Conservation (phyloP, 2,329 filamentous ascomycete species). For the Rhytidhysteron rufulum region DNA sequence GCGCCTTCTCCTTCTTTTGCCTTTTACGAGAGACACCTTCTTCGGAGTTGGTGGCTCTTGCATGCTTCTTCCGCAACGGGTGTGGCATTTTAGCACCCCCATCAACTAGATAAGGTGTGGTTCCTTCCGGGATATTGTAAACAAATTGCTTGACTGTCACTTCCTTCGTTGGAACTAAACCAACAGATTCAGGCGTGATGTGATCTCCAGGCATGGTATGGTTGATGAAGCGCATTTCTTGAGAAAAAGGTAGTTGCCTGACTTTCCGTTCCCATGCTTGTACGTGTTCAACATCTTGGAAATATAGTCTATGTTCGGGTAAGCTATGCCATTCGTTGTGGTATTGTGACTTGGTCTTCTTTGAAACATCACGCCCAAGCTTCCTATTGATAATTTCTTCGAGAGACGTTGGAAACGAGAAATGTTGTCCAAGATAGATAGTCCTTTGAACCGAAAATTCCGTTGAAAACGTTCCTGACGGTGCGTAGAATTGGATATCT, state of each 20-base stretch:
- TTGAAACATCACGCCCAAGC: not conserved
- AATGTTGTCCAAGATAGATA: not conserved
- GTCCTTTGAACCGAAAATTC: slow-evolving; percentile 20
- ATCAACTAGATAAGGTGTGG: no score
- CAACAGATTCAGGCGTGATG: not conserved
- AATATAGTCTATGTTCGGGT: slow-evolving; percentile 1
- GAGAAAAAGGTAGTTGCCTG: not conserved
- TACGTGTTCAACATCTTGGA: slow-evolving; percentile 1
- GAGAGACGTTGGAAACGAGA: slow-evolving; percentile 3
- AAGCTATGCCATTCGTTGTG: not conserved
- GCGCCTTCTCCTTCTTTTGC: no score
- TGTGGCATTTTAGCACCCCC: no score
- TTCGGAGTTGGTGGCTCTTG: no score
- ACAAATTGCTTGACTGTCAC: no score
- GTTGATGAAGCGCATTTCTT: slow-evolving; percentile 2
- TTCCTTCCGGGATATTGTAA: no score
- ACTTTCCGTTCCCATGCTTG: slow-evolving; percentile 1
- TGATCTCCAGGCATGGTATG: slow-evolving; percentile 3
- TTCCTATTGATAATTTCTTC: slow-evolving; percentile 4
- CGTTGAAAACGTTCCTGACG: slow-evolving; percentile 46
- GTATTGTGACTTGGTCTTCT: not conserved
- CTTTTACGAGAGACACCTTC: no score
- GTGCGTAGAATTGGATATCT: slow-evolving; percentile 30
- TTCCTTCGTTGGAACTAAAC: no score
- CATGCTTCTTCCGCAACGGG: no score